These are phyloP conservation scores for Vaccinium myrtillus DNA, from an alignment of 148 eudicot species.

Conservation along the genomic window DNA sequence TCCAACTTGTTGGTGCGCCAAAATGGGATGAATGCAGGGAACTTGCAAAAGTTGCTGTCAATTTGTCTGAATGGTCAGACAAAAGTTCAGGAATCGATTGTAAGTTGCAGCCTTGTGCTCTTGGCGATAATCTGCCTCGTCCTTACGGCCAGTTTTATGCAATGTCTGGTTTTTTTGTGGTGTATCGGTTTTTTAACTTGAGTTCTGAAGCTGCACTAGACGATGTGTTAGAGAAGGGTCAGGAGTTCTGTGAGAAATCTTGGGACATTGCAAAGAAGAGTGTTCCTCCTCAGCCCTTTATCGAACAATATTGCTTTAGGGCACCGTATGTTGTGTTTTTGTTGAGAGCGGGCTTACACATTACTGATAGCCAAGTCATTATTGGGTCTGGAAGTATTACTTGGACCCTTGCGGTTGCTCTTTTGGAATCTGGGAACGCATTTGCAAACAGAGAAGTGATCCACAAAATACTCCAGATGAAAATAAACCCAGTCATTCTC, in stretches of 20 bases:
- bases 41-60: constrained; percentile 79
- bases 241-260: constrained; percentile 61
- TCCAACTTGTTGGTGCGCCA: constrained; percentile 77
- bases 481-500: constrained; percentile 64
- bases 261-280: constrained; percentile 87
- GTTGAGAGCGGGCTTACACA: constrained; percentile 88
- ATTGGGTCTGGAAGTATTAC: constrained; percentile 96
- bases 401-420: constrained; percentile 96
- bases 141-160: constrained; percentile 88
- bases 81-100: constrained; percentile 72
- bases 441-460: constrained; percentile 46
- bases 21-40: constrained; percentile 86
- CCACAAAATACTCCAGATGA: constrained; percentile 54
- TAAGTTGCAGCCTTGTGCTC: constrained; percentile 86
- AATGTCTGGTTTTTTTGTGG: constrained; percentile 96
- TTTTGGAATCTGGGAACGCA: constrained; percentile 89
- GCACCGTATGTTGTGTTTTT: constrained; percentile 80
- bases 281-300: constrained; percentile 90
- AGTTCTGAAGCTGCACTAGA: constrained; percentile 76
- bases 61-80: constrained; percentile 90
- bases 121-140: constrained; percentile 68
- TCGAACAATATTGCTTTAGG: constrained; percentile 97
- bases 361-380: constrained; percentile 63
- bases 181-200: constrained; percentile 90
- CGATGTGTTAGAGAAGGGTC: constrained; percentile 84